A percentile compares a stretch with the other conserved stretches of the same genome.
These are phyloP conservation scores for Elongisporangium anandrum DNA, from an alignment of 352 stramenopile species.

Conservation along the genomic window DNA sequence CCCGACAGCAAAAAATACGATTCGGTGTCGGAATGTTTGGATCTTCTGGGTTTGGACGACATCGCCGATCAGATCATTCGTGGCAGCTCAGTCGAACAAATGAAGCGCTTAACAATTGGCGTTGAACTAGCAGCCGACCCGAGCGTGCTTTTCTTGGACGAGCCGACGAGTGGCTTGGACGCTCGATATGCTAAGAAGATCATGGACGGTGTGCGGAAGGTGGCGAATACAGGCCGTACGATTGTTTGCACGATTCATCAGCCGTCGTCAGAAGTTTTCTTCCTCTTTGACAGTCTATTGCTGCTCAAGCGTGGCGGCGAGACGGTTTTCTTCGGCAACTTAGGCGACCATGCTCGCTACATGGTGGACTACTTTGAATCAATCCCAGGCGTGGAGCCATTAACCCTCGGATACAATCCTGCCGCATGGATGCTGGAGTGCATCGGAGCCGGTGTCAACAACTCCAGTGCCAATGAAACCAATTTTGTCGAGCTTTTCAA, in stretches of 20 bases:
- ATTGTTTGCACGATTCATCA: constrained; percentile 64
- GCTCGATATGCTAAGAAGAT: constrained; percentile 52
- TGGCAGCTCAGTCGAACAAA: constrained; percentile 38
- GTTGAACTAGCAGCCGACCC: constrained; percentile 43
- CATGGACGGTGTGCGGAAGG: constrained; percentile 48
- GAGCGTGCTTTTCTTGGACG: constrained; percentile 50
- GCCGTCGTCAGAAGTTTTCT: constrained; percentile 37
- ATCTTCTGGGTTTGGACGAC: constrained; percentile 64
- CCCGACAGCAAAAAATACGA: constrained; percentile 25
- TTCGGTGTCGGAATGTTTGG: constrained; percentile 65
- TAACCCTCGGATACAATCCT: constrained; percentile 72
- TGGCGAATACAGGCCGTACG: constrained; percentile 69
- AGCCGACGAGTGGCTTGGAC: constrained; percentile 70
- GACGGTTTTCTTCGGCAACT: constrained; percentile 82
- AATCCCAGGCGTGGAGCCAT: constrained; percentile 29
- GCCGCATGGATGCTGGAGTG: constrained; percentile 86
- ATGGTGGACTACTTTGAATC: constrained; percentile 54
- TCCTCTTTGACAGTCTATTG: constrained; percentile 80
- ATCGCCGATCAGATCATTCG: constrained; percentile 39
- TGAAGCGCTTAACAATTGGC: constrained; percentile 44
- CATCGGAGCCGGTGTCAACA: constrained; percentile 41
- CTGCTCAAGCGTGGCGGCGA: constrained; percentile 81
- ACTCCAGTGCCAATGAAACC: constrained; percentile 15
- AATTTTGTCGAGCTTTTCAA: constrained; percentile 20
- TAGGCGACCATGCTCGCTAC: constrained; percentile 45